Conservation (phyloP, 257 asterid genomes). For the Phtheirospermum japonicum region DNA sequence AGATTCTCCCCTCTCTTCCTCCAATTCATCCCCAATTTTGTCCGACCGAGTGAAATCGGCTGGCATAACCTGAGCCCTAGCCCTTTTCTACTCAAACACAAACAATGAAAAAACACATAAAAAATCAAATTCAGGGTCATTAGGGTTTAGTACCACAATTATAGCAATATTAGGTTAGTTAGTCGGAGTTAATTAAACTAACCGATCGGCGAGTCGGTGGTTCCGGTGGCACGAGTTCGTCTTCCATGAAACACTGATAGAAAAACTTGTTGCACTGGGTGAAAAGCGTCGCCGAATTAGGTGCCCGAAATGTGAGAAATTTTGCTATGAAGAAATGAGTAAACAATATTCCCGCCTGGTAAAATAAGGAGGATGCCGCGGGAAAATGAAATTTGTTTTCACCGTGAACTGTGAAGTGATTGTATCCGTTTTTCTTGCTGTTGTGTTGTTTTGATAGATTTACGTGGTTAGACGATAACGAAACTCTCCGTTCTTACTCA, state of each 20-base stretch:
- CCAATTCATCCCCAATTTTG: conserved; percentile 41
- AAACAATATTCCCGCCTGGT: conserved; percentile 38
- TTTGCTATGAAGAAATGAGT: conserved; percentile 18
- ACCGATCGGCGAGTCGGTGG: conserved; percentile 70
- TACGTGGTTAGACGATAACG: too few relatives aligned
- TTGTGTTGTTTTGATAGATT: too few relatives aligned
- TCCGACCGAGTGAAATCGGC: conserved; percentile 46
- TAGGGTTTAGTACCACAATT: conserved; percentile 25
- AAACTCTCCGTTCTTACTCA: too few relatives aligned
- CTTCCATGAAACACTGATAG: conserved; percentile 46
- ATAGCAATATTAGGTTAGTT: neutral
- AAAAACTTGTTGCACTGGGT: neutral
- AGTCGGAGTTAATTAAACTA: conserved; percentile 29
- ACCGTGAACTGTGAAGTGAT: too few relatives aligned
- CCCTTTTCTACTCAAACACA: conserved; percentile 62
- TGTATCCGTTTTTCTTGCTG: too few relatives aligned
- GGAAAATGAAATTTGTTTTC: conserved; percentile 22
- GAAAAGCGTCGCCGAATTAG: conserved; percentile 9
- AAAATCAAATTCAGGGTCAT: conserved; percentile 14
- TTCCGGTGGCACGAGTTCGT: conserved; percentile 53
- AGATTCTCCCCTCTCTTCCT: conserved; percentile 75
- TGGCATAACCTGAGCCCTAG: conserved; percentile 59
- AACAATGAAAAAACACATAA: conserved; percentile 1
- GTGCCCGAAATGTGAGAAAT: conserved; percentile 5
- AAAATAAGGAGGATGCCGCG: conserved; percentile 14